Evolutionary conservation across 2,329 filamentous ascomycete genomes (phyloP).

Genomic region (Fusarium beomiforme): DNA sequence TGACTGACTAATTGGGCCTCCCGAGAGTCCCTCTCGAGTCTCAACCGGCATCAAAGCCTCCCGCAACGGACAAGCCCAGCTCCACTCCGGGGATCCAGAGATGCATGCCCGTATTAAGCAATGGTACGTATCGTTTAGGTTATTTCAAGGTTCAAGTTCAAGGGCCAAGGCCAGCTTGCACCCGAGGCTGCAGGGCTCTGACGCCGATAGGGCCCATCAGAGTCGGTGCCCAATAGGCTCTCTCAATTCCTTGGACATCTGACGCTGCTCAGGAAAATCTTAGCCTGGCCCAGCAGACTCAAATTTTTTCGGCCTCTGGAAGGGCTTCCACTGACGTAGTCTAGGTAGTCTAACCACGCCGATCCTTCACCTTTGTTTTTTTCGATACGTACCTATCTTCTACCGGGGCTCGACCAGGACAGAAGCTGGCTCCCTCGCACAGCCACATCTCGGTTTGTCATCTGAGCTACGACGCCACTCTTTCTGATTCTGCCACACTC

Average conservation of each 20-base stretch:
- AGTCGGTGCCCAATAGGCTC: constrained; percentile 26
- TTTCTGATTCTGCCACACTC: constrained; percentile 41
- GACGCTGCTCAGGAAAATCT: constrained; percentile 31
- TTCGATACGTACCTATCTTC: constrained; percentile 19
- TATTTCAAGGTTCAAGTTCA: constrained; percentile 4
- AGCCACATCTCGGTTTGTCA: constrained; percentile 42
- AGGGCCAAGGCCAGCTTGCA: constrained; percentile 27
- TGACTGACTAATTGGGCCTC: background rate
- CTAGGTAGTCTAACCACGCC: constrained; percentile 37
- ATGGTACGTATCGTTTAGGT: constrained; percentile 21
- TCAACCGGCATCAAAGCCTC: constrained; percentile 7
- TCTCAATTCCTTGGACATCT: constrained; percentile 31
- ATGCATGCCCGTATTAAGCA: background rate
- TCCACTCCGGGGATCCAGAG: constrained; percentile 16
- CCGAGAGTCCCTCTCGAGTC: constrained; percentile 14
- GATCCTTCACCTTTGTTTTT: constrained; percentile 24
- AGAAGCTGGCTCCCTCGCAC: constrained; percentile 17
- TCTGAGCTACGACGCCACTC: constrained; percentile 14
- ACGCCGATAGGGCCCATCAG: constrained; percentile 26
- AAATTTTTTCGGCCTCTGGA: constrained; percentile 27
- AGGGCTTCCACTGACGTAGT: constrained; percentile 41
- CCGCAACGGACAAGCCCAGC: constrained; percentile 23
- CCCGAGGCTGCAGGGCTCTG: constrained; percentile 25
- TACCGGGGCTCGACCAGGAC: constrained; percentile 13
- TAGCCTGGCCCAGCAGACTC: constrained; percentile 29